Evolutionary conservation across 2,329 filamentous ascomycete genomes (phyloP).

Genomic region (Trichoderma sp.): DNA sequence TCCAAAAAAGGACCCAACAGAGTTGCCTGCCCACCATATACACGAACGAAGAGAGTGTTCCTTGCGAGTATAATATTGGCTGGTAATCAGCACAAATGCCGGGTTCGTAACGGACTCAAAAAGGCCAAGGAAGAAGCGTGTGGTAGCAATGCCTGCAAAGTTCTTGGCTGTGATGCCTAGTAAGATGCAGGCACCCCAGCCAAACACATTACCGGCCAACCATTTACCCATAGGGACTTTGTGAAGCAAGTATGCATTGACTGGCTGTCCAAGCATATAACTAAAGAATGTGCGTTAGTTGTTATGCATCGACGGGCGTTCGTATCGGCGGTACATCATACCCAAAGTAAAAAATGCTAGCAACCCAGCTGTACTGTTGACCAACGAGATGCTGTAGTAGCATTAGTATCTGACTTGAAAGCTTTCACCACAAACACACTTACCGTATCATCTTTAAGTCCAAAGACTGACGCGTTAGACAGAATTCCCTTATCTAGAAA

Average conservation of each 20-base stretch:
- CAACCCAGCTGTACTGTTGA: neutral
- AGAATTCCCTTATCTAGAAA: neutral
- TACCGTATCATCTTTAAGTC: neutral
- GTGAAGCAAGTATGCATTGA: slow-evolving; percentile 3
- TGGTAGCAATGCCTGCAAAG: slow-evolving; percentile 19
- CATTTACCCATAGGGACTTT: slow-evolving; percentile 18
- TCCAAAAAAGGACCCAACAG: slow-evolving; percentile 19
- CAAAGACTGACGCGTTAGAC: neutral
- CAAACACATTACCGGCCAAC: slow-evolving; percentile 9
- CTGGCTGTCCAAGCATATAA: neutral
- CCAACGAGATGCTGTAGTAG: neutral
- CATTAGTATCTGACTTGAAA: neutral
- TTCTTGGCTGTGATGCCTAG: neutral
- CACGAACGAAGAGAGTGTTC: slow-evolving; percentile 22
- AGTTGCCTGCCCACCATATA: slow-evolving; percentile 22
- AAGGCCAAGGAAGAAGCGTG: slow-evolving; percentile 22
- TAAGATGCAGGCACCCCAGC: slow-evolving; percentile 7
- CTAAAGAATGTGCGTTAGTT: neutral
- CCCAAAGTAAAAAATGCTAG: neutral
- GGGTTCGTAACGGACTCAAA: slow-evolving; percentile 23
- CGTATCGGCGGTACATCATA: neutral
- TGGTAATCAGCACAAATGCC: slow-evolving; percentile 16
- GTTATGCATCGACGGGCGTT: neutral
- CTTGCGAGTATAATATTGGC: slow-evolving; percentile 22
- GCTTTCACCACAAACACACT: neutral